These are phyloP conservation scores for Torulaspora pretoriensis DNA, from an alignment of 1,139 yeast genomes.

Conservation along the genomic window DNA sequence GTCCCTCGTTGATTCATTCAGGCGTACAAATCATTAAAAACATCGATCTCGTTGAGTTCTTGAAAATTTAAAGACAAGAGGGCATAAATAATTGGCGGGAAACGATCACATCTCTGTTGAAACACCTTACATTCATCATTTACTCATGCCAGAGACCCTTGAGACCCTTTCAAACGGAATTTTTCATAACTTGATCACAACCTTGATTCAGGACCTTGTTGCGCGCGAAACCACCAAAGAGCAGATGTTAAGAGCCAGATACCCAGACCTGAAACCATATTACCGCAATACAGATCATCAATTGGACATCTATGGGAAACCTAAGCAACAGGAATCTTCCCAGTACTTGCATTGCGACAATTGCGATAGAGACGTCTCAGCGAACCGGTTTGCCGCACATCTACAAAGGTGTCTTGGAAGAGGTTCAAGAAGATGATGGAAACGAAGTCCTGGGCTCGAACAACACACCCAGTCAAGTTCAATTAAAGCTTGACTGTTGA, in stretches of 20 bases:
- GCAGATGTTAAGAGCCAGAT: slow-evolving; percentile 25
- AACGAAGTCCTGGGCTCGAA: not conserved
- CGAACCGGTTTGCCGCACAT: slow-evolving; percentile 89
- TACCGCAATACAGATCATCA: slow-evolving; percentile 26
- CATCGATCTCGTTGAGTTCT: too few relatives aligned
- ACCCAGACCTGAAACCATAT: slow-evolving; percentile 28
- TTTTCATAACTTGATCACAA: slow-evolving; percentile 28
- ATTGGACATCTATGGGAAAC: slow-evolving; percentile 31
- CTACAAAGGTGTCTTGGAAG: slow-evolving; percentile 81
- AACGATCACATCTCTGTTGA: not conserved
- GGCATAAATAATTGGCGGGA: too few relatives aligned
- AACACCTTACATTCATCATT: not conserved
- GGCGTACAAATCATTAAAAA: slow-evolving; percentile 1
- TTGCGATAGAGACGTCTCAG: slow-evolving; percentile 84
- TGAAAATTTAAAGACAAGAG: too few relatives aligned
- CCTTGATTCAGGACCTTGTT: slow-evolving; percentile 35
- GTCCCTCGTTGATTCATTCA: too few relatives aligned
- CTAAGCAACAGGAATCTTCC: slow-evolving; percentile 35
- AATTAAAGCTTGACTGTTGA: not conserved
- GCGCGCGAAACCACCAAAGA: slow-evolving; percentile 28
- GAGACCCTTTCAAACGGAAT: slow-evolving; percentile 28
- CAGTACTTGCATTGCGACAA: slow-evolving; percentile 70
- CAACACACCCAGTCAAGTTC: not conserved
- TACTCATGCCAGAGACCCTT: slow-evolving; percentile 18
- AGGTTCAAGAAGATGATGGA: slow-evolving; percentile 40